These are phyloP conservation scores for Clonostachys byssicola DNA, from an alignment of 2,329 filamentous ascomycete species.

Conservation along the genomic window DNA sequence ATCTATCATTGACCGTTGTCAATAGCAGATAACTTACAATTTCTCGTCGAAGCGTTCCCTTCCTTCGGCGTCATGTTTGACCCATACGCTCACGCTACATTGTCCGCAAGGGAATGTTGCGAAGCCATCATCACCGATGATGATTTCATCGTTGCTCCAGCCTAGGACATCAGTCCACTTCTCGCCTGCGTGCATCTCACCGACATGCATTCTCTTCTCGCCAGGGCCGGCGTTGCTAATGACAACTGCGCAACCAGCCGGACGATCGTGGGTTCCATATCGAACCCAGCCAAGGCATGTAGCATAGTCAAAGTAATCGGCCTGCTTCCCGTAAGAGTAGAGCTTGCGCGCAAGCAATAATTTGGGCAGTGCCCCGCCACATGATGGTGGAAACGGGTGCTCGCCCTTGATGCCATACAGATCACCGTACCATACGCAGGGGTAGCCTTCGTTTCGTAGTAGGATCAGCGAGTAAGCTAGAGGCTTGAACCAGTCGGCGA, in stretches of 20 bases:
- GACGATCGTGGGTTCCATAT: slow-evolving; percentile 36
- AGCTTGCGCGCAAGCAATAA: slow-evolving; percentile 59
- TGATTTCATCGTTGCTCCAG: slow-evolving; percentile 48
- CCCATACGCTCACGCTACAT: slow-evolving; percentile 56
- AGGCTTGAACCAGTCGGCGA: slow-evolving; percentile 65
- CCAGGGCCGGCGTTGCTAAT: slow-evolving; percentile 47
- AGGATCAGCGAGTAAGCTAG: slow-evolving; percentile 70
- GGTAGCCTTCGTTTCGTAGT: slow-evolving; percentile 56
- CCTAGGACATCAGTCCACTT: slow-evolving; percentile 61
- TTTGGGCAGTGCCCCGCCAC: slow-evolving; percentile 48
- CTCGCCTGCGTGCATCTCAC: slow-evolving; percentile 53
- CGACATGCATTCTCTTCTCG: slow-evolving; percentile 60
- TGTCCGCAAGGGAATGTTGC: slow-evolving; percentile 52
- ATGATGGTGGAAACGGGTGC: slow-evolving; percentile 43
- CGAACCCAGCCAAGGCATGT: slow-evolving; percentile 61
- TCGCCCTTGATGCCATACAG: slow-evolving; percentile 55
- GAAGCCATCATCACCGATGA: slow-evolving; percentile 57
- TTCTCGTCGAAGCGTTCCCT: slow-evolving; percentile 32
- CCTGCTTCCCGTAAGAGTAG: slow-evolving; percentile 63
- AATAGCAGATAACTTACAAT: slow-evolving; percentile 26
- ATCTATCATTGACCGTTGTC: no score
- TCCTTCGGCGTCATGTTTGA: slow-evolving; percentile 47
- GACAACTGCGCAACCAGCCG: slow-evolving; percentile 50
- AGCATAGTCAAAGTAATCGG: slow-evolving; percentile 57
- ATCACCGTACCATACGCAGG: slow-evolving; percentile 69